Base-by-base conservation (phyloP, 345 rosid species). In the Brassica incana region DNA sequence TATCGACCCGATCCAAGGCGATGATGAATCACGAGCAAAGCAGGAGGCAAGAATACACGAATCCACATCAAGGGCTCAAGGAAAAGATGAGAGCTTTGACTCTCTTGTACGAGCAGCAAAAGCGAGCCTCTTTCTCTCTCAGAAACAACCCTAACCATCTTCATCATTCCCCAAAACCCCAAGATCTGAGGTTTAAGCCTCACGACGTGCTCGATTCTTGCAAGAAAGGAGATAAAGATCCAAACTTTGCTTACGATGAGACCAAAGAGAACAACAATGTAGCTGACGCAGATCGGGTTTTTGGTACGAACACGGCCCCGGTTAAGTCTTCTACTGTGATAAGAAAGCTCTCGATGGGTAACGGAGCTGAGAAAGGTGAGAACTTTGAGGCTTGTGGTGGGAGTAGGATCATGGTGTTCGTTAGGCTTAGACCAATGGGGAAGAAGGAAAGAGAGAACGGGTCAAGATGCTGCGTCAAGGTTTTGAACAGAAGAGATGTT, bases 361-460 rank as follows among this genome's bases (percentile, higher is more conserved):
- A 81, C 9, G 88, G 83, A 67, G 35, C 36, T 69, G 94, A 86
- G 67, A 91, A 85, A 63, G 52, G 76, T 30, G 93, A 86, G 62
- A 81, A 71, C 52, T 33, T 58, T 60, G 88, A 82, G 84, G 68
- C 69, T 27, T 56, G 74, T 65, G 80, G 74, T 70, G 81, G 66
- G 16, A 87, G 91, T 67, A 69, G 95, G 74, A 94, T 94, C 82
- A 84, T 83, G 18, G 97, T 94, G 85, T 92, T 90, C 80, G 97
- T 91, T 52, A 88, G 98, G 89, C 91, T 94, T 70, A 89, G 98
- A 88, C 98, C 98, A 2, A 88, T 94, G 95, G 87, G 87, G 33
- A 92, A 82, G 87, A 92, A 89, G 86, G 98, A 94, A 84, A 94
- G 79, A 83, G 98, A 94, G 78, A 90, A 84, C 0, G 97, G 95